Evolutionary conservation across 495 filamentous ascomycete species (phyloP).

Genomic region (Lentithecium fluviatile): DNA sequence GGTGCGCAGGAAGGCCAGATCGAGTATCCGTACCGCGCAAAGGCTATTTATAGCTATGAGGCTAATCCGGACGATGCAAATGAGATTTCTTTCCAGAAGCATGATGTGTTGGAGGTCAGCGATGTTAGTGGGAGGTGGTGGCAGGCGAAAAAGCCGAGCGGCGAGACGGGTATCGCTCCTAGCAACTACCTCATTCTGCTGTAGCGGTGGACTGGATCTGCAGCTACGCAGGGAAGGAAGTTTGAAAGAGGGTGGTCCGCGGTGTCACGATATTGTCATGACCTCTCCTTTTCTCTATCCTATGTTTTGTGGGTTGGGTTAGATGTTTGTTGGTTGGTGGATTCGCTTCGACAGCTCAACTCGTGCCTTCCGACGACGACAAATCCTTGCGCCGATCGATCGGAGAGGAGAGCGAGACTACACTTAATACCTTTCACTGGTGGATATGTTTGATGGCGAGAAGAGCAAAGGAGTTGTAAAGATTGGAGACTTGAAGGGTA

Average conservation of each 20-base stretch:
- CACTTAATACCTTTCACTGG: no score
- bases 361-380: no score
- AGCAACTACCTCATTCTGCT: constrained; percentile 97
- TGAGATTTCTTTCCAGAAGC: constrained; percentile 95
- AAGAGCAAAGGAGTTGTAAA: no score
- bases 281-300: constrained; percentile 27
- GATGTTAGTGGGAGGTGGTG: constrained; percentile 98
- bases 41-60: constrained; percentile 98
- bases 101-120: constrained; percentile 94
- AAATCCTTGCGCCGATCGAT: no score
- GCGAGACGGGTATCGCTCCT: constrained; percentile 95
- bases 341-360: no score
- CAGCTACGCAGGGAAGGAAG: not conserved
- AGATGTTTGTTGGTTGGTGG: no score
- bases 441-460: no score
- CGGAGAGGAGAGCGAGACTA: no score
- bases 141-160: constrained; percentile 93
- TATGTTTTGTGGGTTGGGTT: constrained; percentile 24
- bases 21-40: constrained; percentile 94
- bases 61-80: constrained; percentile 98
- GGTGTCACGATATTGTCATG: constrained; percentile 10
- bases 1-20: constrained; percentile 52
- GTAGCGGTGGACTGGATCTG: constrained; percentile 48
- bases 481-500: no score
- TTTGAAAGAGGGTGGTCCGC: no score